Conservation (phyloP, 768 basidiomycete species). For the Russula abietina region DNA sequence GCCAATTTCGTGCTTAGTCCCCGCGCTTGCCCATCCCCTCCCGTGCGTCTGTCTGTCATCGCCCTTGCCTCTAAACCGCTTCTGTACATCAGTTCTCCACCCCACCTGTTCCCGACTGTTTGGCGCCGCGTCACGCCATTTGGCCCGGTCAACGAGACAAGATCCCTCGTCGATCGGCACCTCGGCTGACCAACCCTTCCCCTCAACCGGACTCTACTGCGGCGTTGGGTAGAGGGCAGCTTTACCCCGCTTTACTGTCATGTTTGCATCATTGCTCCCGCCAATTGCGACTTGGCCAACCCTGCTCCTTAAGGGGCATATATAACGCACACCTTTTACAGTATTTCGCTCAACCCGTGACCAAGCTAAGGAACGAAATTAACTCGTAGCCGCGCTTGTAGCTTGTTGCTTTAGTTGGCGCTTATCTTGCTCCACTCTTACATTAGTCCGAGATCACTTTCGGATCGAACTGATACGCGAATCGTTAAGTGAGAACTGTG, state of each 20-base stretch:
- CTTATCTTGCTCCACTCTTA: background rate
- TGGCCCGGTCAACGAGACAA: background rate
- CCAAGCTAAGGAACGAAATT: background rate
- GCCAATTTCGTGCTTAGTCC: background rate
- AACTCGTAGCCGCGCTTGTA: slow-evolving; percentile 8
- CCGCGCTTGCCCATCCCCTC: background rate
- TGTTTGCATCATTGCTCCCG: background rate
- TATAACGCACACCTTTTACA: background rate
- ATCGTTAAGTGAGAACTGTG: background rate
- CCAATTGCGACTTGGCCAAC: background rate
- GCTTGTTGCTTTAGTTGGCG: slow-evolving; percentile 17
- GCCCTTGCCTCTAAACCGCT: background rate
- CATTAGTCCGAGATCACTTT: background rate
- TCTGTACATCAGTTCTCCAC: background rate
- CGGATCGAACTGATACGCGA: background rate
- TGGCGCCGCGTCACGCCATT: slow-evolving; percentile 14
- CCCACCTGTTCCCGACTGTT: background rate
- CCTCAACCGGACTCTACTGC: background rate
- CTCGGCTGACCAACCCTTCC: background rate
- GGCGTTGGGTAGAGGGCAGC: background rate
- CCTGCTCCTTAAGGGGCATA: background rate
- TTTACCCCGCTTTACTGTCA: background rate
- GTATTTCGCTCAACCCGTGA: background rate
- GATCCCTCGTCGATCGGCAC: slow-evolving; percentile 11
- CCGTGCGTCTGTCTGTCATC: background rate